Evolutionary conservation across 139 green algal genomes (phyloP).

Genomic region (Spirogloea muscicola): DNA sequence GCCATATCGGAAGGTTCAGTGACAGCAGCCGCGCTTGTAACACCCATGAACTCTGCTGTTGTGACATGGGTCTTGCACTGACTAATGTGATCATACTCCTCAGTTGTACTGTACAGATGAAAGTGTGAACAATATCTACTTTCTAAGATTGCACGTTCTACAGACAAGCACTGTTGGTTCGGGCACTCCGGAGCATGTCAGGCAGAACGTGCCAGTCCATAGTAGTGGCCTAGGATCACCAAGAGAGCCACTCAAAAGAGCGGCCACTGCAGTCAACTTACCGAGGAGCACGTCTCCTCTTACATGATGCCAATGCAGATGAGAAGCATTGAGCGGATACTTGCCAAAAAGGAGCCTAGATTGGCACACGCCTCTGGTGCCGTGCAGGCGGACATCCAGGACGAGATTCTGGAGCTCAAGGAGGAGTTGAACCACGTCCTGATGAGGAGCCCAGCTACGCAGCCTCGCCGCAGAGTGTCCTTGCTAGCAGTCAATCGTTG

Average conservation of each 20-base stretch:
- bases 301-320: conserved; percentile 8
- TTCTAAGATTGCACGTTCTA: background rate
- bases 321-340: conserved; percentile 31
- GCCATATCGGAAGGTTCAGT: conserved; percentile 45
- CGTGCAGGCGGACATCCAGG: conserved; percentile 1
- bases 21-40: background rate
- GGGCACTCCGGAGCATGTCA: background rate
- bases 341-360: conserved; percentile 17
- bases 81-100: background rate
- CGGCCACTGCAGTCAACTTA: background rate
- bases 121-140: background rate
- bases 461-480: no score
- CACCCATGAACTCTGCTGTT: background rate
- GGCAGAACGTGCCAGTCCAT: background rate
- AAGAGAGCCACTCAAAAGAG: background rate
- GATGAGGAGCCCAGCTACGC: no score
- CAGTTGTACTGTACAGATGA: background rate
- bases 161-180: background rate
- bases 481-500: no score
- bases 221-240: background rate
- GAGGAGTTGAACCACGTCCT: no score
- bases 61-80: background rate
- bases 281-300: background rate
- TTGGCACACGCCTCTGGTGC: background rate
- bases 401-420: conserved; percentile 10